These are phyloP conservation scores for Penicillium argentinense DNA, from an alignment of 495 filamentous ascomycete species.

Conservation along the genomic window DNA sequence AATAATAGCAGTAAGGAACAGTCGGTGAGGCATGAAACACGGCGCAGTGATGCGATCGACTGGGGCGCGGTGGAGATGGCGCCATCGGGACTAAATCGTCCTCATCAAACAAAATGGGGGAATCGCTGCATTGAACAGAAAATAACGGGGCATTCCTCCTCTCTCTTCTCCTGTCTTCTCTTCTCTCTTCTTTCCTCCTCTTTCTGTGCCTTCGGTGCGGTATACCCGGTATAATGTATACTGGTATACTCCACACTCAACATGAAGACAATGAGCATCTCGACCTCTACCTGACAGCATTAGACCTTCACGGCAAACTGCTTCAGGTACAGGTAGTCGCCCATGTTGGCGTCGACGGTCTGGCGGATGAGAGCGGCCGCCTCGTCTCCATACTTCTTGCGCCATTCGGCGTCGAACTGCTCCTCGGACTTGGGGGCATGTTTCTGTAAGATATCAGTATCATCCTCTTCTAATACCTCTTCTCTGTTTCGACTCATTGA, in stretches of 20 bases:
- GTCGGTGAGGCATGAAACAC: conserved; percentile 1
- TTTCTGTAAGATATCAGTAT: conserved; percentile 38
- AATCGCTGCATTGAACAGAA: conserved; percentile 1
- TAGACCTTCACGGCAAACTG: conserved; percentile 75
- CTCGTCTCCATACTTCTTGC: conserved; percentile 75
- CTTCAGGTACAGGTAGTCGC: conserved; percentile 92
- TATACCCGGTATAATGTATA: neutral
- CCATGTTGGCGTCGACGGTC: conserved; percentile 74
- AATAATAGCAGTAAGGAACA: neutral
- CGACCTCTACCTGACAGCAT: no score
- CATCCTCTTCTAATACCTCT: neutral
- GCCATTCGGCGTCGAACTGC: conserved; percentile 76
- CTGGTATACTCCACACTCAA: neutral
- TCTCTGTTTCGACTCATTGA: neutral
- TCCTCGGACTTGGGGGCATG: conserved; percentile 62
- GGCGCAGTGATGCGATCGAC: conserved; percentile 8
- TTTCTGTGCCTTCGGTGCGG: conserved; percentile 5
- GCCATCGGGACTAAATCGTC: conserved; percentile 34
- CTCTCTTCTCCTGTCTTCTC: neutral
- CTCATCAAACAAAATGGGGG: conserved; percentile 17
- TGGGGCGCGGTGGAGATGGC: conserved; percentile 33
- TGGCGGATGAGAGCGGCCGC: conserved; percentile 72
- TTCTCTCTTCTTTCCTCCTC: conserved; percentile 5
- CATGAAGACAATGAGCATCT: no score
- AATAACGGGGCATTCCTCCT: neutral